Evolutionary conservation across 2,329 filamentous ascomycete species (phyloP).

Genomic region (Xylariales sp.): DNA sequence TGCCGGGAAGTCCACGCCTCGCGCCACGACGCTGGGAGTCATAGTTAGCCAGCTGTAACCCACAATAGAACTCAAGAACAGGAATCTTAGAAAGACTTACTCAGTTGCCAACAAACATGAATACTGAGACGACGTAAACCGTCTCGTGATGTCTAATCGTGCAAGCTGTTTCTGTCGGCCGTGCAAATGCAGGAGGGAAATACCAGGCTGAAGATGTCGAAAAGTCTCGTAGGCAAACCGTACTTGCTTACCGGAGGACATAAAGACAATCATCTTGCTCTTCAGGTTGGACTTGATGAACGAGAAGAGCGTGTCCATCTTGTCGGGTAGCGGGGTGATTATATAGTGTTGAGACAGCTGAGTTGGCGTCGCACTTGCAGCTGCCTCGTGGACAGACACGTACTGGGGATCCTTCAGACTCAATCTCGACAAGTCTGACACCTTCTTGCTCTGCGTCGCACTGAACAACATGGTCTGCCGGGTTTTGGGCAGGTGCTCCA

Average conservation of each 20-base stretch:
- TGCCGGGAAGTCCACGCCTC: conserved; percentile 91
- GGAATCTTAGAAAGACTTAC: too few species aligned
- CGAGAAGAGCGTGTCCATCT: conserved; percentile 86
- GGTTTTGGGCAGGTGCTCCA: conserved; percentile 82
- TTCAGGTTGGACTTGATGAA: conserved; percentile 91
- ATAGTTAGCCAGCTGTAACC: too few species aligned
- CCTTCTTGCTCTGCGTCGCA: conserved; percentile 91
- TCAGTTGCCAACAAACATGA: conserved; percentile 94
- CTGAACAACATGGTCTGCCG: conserved; percentile 94
- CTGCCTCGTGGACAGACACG: conserved; percentile 85
- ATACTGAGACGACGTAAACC: conserved; percentile 75
- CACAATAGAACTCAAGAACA: too few species aligned
- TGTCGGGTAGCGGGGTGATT: conserved; percentile 77
- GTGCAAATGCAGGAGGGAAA: conserved; percentile 87
- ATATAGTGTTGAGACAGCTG: conserved; percentile 90
- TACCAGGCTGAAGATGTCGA: conserved; percentile 88
- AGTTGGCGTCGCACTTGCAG: conserved; percentile 73
- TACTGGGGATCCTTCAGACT: conserved; percentile 91
- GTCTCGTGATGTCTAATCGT: conserved; percentile 79
- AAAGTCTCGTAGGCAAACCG: conserved; percentile 94
- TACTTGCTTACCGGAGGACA: conserved; percentile 94
- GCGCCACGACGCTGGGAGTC: conserved; percentile 85
- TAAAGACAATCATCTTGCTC: conserved; percentile 90
- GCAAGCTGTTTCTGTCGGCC: conserved; percentile 90
- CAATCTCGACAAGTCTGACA: conserved; percentile 85